A percentile compares a stretch with the other conserved stretches of the same genome.
phyloP scores from a whole-genome alignment of 106 monocot species.

The Iris macrosiphon region DNA sequence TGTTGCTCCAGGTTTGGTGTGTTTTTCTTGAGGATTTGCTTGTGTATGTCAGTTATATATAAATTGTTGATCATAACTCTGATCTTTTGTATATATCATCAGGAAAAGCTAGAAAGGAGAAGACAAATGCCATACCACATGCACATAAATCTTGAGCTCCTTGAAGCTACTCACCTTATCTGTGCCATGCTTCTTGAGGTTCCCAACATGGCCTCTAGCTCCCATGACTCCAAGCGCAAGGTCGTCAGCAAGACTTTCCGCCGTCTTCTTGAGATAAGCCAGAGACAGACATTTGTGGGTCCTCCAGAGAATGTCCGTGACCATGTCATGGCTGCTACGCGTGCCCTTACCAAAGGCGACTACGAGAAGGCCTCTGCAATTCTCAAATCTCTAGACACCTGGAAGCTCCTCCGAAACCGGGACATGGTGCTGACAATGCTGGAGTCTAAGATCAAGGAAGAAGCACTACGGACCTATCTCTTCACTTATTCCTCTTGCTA shows the following conservation, averaged over 20 bases:
- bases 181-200: conserved; percentile 96
- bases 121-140: conserved; percentile 96
- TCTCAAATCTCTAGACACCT: conserved; percentile 54
- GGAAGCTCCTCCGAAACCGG: conserved; percentile 74
- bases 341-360: conserved; percentile 69
- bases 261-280: conserved; percentile 61
- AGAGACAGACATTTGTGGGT: conserved; percentile 77
- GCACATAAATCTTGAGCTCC: conserved; percentile 98
- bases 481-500: conserved; percentile 74
- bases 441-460: conserved; percentile 75
- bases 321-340: conserved; percentile 79
- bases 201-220: conserved; percentile 74
- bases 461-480: conserved; percentile 70
- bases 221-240: conserved; percentile 62
- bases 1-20: too few relatives aligned
- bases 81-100: conserved; percentile 5
- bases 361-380: conserved; percentile 48
- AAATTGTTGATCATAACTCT: neutral
- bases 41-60: too few relatives aligned
- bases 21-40: too few relatives aligned
- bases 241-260: conserved; percentile 87
- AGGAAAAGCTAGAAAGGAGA: conserved; percentile 82
- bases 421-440: conserved; percentile 70
- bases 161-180: conserved; percentile 85
- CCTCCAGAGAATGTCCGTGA: conserved; percentile 94